Percentiles rank a stretch among this genome's conserved stretches.
Evolutionary conservation across 2,329 filamentous ascomycete species (phyloP).

Genomic region (Pleomassaria siparia): DNA sequence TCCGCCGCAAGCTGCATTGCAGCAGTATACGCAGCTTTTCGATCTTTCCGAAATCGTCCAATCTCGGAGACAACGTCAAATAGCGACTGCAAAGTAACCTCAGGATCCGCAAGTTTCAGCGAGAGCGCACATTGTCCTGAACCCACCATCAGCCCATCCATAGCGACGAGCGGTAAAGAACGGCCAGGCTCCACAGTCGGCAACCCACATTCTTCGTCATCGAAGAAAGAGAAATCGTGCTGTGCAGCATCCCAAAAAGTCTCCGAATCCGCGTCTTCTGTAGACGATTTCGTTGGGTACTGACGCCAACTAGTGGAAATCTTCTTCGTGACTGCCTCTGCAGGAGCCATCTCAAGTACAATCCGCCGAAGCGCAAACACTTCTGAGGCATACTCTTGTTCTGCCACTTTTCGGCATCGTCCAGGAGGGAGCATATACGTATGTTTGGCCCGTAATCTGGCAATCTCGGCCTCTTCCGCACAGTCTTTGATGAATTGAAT

Average conservation of each 20-base stretch:
- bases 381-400: conserved; percentile 51
- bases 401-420: conserved; percentile 50
- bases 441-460: conserved; percentile 54
- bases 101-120: conserved; percentile 7
- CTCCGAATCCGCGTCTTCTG: conserved; percentile 61
- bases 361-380: conserved; percentile 59
- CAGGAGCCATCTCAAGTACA: conserved; percentile 52
- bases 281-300: conserved; percentile 56
- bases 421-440: conserved; percentile 63
- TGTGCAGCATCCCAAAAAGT: conserved; percentile 61
- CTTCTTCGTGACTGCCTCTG: conserved; percentile 28
- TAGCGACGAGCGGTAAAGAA: conserved; percentile 50
- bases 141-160: conserved; percentile 45
- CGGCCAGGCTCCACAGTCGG: conserved; percentile 49
- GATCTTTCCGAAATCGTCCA: conserved; percentile 55
- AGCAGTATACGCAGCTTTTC: conserved; percentile 53
- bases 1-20: conserved; percentile 28
- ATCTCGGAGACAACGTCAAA: conserved; percentile 57
- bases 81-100: conserved; percentile 15
- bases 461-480: conserved; percentile 57
- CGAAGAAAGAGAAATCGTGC: conserved; percentile 64
- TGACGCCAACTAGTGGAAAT: conserved; percentile 48
- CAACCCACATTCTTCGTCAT: conserved; percentile 57
- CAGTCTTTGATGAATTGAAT: conserved; percentile 59
- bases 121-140: conserved; percentile 12